A percentile compares a stretch with the other conserved stretches of the same genome.
These are phyloP conservation scores for Suillus ampliporus DNA, from an alignment of 768 basidiomycete species.

Conservation along the genomic window DNA sequence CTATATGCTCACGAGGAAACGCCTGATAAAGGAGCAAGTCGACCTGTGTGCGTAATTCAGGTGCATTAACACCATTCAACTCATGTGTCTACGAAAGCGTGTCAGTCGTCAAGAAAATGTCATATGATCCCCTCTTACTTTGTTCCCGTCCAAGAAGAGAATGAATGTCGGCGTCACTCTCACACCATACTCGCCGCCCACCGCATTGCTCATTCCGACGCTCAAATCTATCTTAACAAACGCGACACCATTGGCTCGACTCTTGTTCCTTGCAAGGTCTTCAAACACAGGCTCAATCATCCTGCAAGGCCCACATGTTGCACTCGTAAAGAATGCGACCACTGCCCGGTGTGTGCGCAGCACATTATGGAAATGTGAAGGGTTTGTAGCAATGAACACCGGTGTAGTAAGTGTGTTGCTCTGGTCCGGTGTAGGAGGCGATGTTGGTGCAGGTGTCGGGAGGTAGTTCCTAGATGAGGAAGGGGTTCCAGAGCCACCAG, in stretches of 20 bases:
- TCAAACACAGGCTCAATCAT: constrained; percentile 88
- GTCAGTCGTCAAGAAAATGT: background rate
- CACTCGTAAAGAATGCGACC: constrained; percentile 82
- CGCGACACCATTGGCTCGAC: constrained; percentile 53
- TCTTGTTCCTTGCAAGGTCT: constrained; percentile 70
- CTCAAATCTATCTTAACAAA: constrained; percentile 88
- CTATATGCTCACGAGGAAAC: constrained; percentile 70
- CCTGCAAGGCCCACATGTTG: constrained; percentile 78
- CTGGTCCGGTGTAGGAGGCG: constrained; percentile 34
- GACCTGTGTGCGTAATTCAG: constrained; percentile 74
- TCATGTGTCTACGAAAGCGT: constrained; percentile 59
- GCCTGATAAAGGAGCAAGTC: constrained; percentile 77
- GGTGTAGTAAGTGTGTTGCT: constrained; percentile 60
- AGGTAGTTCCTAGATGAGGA: constrained; percentile 21
- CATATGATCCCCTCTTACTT: constrained; percentile 48
- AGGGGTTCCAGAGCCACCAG: constrained; percentile 19
- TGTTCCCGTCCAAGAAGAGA: constrained; percentile 80
- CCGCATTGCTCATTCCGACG: constrained; percentile 62
- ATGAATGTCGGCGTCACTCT: constrained; percentile 87
- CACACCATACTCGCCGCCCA: constrained; percentile 70
- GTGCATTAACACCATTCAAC: constrained; percentile 71
- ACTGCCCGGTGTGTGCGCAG: constrained; percentile 71
- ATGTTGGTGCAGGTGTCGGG: constrained; percentile 24
- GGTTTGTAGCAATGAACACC: constrained; percentile 76
- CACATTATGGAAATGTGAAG: constrained; percentile 70